Conservation (phyloP, 441 rosid genomes). For the Cnidoscolus chayamansa region DNA sequence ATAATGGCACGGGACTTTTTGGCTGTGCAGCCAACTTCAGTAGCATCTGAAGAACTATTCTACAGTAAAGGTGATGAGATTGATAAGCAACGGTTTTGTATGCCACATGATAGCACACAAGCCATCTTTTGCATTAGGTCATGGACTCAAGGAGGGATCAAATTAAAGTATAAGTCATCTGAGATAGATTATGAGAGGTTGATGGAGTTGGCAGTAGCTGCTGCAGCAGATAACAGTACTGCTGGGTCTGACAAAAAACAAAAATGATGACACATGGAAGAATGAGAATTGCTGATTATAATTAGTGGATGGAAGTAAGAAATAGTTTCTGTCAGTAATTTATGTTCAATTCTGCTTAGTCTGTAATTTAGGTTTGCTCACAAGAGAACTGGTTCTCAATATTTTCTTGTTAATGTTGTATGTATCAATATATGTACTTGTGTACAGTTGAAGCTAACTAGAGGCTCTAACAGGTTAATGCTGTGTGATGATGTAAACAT, state of each 20-base stretch:
- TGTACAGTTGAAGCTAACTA: slow-evolving; percentile 34
- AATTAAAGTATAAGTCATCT: slow-evolving; percentile 60
- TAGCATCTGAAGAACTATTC: slow-evolving; percentile 73
- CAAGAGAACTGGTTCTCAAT: neutral
- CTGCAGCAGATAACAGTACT: slow-evolving; percentile 35
- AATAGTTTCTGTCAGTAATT: neutral
- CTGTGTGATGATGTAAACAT: neutral
- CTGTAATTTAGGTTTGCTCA: neutral
- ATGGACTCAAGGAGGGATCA: slow-evolving; percentile 75
- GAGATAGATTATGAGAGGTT: slow-evolving; percentile 77
- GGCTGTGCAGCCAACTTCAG: slow-evolving; percentile 76
- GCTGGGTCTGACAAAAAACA: slow-evolving; percentile 52
- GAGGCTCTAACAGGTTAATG: slow-evolving; percentile 6
- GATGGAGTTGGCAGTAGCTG: slow-evolving; percentile 71
- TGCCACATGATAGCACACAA: slow-evolving; percentile 73
- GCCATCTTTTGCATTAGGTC: slow-evolving; percentile 73
- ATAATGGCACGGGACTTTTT: slow-evolving; percentile 85
- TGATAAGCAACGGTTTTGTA: slow-evolving; percentile 56
- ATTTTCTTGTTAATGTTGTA: slow-evolving; percentile 16
- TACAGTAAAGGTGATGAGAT: slow-evolving; percentile 69
- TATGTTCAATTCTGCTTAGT: slow-evolving; percentile 10
- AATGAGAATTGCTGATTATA: neutral
- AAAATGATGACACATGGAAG: slow-evolving; percentile 6
- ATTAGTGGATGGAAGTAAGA: slow-evolving; percentile 7
- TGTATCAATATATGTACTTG: slow-evolving; percentile 21